A percentile compares a stretch with the other conserved stretches of the same genome.
Conservation (phyloP, 2,329 filamentous ascomycete species). For the Ophiostoma australiae region DNA sequence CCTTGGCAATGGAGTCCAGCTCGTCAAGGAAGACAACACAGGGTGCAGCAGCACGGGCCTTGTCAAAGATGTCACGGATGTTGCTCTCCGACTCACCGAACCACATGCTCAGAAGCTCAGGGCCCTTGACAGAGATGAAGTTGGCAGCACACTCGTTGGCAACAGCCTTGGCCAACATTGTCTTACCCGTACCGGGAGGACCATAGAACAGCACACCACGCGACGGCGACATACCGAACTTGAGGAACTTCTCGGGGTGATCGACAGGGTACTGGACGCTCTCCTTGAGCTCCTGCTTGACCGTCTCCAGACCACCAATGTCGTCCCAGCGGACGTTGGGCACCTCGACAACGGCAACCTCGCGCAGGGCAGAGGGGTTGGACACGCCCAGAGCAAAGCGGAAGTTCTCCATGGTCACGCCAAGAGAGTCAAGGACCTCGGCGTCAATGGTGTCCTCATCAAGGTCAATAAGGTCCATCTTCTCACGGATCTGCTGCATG, state of each 20-base stretch:
- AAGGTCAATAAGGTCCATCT: constrained; percentile 99
- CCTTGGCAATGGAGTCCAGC: constrained; percentile 98
- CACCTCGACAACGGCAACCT: constrained; percentile 98
- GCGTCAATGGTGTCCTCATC: constrained; percentile 99
- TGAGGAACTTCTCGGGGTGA: constrained; percentile 99
- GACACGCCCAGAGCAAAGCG: constrained; percentile 95
- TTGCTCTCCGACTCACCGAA: constrained; percentile 99
- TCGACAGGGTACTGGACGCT: constrained; percentile 98
- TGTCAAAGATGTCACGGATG: constrained; percentile 99
- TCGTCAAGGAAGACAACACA: constrained; percentile 99
- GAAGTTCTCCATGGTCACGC: constrained; percentile 99
- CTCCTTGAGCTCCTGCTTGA: constrained; percentile 99
- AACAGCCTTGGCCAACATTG: constrained; percentile 96
- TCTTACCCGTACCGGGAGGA: constrained; percentile 99
- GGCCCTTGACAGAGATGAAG: constrained; percentile 99
- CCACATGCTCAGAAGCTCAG: constrained; percentile 98
- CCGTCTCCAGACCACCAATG: constrained; percentile 93
- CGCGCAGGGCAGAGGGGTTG: constrained; percentile 96
- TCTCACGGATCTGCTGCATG: constrained; percentile 99
- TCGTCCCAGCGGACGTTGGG: constrained; percentile 99
- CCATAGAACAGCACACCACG: constrained; percentile 98
- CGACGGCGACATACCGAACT: constrained; percentile 96
- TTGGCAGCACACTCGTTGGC: constrained; percentile 99
- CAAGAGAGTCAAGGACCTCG: constrained; percentile 94
- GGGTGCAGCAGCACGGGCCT: constrained; percentile 94